These are phyloP conservation scores for Paramecium octaurelia DNA, from an alignment of 73 alveolate genomes.

Conservation along the genomic window DNA sequence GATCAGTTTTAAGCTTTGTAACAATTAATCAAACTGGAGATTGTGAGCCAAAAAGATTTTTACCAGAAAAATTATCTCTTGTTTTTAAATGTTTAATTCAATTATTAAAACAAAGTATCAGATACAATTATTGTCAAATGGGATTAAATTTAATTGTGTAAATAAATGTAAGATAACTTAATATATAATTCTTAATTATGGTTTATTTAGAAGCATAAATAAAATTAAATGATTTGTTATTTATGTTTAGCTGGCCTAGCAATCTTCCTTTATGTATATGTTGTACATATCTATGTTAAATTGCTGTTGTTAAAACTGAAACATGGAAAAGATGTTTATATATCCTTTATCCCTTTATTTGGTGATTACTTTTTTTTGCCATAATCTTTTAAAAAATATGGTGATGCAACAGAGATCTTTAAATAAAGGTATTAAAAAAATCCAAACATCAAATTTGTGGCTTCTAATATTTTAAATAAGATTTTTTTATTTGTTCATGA, in stretches of 20 bases:
- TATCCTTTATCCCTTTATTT: neutral
- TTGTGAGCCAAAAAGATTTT: no score
- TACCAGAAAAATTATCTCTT: no score
- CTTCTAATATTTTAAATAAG: neutral
- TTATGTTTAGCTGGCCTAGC: neutral
- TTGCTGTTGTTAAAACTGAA: neutral
- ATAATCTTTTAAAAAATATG: neutral
- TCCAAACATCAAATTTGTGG: neutral
- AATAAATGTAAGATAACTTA: no score
- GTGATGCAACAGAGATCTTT: neutral
- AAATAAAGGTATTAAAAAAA: neutral
- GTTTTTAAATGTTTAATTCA: no score
- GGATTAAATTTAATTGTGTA: no score
- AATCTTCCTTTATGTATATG: neutral
- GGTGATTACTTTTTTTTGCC: neutral
- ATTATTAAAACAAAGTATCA: no score
- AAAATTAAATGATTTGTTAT: neutral
- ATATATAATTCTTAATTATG: neutral
- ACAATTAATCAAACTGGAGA: no score
- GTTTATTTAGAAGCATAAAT: neutral
- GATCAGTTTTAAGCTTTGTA: no score
- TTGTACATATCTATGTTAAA: neutral
- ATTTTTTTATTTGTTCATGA: neutral
- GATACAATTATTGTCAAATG: no score
- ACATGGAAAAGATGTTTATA: conserved; percentile 9